Conservation (phyloP, 83 land plant genomes). For the Larix sibirica region DNA sequence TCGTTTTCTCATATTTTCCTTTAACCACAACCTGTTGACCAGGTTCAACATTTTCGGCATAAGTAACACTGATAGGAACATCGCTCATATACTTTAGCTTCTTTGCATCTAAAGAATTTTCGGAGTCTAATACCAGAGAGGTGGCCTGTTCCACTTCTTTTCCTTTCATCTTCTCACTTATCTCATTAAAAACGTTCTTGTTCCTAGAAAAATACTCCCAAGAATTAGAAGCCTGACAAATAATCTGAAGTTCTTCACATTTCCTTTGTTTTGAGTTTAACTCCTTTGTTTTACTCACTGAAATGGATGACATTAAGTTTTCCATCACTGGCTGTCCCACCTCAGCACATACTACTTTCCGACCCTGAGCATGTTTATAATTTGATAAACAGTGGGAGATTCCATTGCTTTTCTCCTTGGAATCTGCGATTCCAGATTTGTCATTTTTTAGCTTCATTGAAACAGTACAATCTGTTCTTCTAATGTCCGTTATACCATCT, state of each 20-base stretch:
- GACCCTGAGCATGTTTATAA: not conserved
- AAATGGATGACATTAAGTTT: not conserved
- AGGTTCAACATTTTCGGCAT: not conserved
- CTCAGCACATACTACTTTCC: not conserved
- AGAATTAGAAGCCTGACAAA: not conserved
- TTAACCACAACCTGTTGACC: not conserved
- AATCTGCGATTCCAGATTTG: not conserved
- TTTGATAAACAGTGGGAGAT: not conserved
- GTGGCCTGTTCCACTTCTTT: not conserved
- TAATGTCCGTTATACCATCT: too few relatives aligned
- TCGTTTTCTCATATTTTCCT: not conserved
- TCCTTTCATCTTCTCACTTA: constrained; percentile 7
- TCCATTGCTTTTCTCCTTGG: not conserved
- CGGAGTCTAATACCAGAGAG: not conserved
- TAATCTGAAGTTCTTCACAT: not conserved
- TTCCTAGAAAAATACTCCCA: constrained; percentile 4
- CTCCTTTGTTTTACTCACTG: not conserved
- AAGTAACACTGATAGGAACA: not conserved
- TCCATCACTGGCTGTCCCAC: not conserved
- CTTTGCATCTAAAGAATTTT: not conserved
- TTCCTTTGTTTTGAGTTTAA: not conserved
- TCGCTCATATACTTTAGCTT: too few relatives aligned
- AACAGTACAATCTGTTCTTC: too few relatives aligned
- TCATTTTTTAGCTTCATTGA: too few relatives aligned
- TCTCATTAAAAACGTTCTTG: constrained; percentile 2